Conservation (phyloP, 2,329 filamentous ascomycete species). For the Colletotrichum phormii region DNA sequence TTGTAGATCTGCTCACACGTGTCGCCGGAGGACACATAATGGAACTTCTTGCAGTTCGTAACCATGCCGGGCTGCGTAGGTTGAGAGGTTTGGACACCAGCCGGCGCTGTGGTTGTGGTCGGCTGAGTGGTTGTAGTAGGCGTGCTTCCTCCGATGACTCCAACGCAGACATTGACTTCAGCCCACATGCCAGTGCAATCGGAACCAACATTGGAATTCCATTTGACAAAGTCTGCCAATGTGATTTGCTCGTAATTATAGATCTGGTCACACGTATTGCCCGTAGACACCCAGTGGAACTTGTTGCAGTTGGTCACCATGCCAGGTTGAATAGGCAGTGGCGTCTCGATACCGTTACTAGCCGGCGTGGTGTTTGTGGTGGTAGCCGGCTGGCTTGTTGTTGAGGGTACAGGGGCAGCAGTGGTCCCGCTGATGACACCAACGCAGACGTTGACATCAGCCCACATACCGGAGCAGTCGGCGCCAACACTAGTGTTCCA, state of each 20-base stretch:
- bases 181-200: constrained; percentile 25
- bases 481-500: constrained; percentile 36
- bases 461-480: constrained; percentile 21
- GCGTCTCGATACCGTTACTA: no score
- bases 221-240: constrained; percentile 40
- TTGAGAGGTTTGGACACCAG: no score
- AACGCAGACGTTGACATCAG: constrained; percentile 17
- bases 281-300: no score
- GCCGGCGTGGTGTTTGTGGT: no score
- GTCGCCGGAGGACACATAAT: no score
- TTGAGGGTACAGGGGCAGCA: constrained; percentile 10
- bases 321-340: no score
- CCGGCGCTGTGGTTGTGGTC: constrained; percentile 17
- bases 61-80: not conserved
- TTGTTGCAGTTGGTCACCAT: no score
- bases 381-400: not conserved
- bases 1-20: no score
- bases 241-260: constrained; percentile 35
- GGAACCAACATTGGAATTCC: constrained; percentile 34
- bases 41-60: no score
- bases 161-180: constrained; percentile 17
- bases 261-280: no score
- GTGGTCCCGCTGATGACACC: constrained; percentile 7
- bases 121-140: constrained; percentile 35
- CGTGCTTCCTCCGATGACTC: constrained; percentile 5